Percentiles rank a stretch among this genome's conserved stretches.
Conservation (phyloP, 306 rosid species). For the Fagus crenata region DNA sequence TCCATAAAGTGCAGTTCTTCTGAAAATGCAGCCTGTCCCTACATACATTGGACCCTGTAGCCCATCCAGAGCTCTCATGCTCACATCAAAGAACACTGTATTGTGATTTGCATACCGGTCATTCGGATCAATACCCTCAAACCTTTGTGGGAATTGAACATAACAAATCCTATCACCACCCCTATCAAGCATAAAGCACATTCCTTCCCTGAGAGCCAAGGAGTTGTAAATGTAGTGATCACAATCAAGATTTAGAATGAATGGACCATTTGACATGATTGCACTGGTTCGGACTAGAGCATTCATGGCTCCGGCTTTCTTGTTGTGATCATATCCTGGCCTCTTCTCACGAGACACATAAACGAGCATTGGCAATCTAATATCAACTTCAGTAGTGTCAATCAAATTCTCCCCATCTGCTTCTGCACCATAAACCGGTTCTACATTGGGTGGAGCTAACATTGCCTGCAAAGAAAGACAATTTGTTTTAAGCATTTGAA, state of each 20-base stretch:
- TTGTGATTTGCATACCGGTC: constrained; percentile 87
- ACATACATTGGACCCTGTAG: constrained; percentile 89
- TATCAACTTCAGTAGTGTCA: constrained; percentile 68
- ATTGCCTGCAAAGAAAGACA: constrained; percentile 53
- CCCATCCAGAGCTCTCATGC: constrained; percentile 91
- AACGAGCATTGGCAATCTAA: constrained; percentile 77
- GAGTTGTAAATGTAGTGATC: constrained; percentile 86
- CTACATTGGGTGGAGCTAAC: constrained; percentile 82
- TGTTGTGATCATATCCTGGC: constrained; percentile 78
- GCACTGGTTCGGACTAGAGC: constrained; percentile 85
- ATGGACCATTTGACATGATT: constrained; percentile 89
- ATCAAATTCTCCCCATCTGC: constrained; percentile 66
- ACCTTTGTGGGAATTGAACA: constrained; percentile 87
- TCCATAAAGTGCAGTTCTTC: constrained; percentile 84
- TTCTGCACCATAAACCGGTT: constrained; percentile 64
- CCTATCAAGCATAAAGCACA: constrained; percentile 91
- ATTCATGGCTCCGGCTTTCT: constrained; percentile 94
- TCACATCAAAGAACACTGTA: constrained; percentile 81
- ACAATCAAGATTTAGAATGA: constrained; percentile 81
- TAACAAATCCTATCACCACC: constrained; percentile 85
- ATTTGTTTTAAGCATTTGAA: background rate
- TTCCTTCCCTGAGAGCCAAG: constrained; percentile 77
- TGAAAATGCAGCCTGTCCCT: constrained; percentile 83
- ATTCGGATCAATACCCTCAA: constrained; percentile 81
- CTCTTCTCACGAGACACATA: constrained; percentile 88